phyloP scores from a whole-genome alignment of 345 rosid genomes.

The Durio zibethinus region DNA sequence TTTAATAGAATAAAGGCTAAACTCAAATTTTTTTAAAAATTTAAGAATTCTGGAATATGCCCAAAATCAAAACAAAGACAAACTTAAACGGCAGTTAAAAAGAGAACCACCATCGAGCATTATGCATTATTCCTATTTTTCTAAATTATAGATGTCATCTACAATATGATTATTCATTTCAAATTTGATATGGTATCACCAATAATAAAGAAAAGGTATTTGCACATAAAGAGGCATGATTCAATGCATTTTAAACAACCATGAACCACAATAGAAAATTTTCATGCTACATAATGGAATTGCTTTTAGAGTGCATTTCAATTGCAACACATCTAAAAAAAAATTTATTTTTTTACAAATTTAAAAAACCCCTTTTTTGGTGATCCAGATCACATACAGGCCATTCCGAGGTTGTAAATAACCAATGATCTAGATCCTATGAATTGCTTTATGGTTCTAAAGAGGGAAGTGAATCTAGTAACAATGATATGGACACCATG shows the following conservation, averaged over 20 bases:
- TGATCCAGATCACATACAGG: no score
- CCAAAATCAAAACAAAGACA: not conserved
- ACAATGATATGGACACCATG: no score
- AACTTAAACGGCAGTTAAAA: not conserved
- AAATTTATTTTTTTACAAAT: no score
- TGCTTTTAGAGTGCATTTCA: not conserved
- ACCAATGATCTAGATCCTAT: no score
- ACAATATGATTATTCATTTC: not conserved
- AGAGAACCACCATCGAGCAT: not conserved
- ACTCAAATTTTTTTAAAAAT: not conserved
- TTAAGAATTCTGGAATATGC: no score
- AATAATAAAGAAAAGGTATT: not conserved
- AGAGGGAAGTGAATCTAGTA: no score
- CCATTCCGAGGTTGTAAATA: no score
- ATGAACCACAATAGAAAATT: not conserved
- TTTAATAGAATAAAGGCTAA: no score
- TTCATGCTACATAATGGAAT: not conserved
- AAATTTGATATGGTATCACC: not conserved
- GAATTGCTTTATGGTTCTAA: no score
- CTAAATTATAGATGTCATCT: not conserved
- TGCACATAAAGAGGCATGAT: not conserved
- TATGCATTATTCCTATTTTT: not conserved
- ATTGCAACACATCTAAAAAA: no score
- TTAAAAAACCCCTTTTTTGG: no score
- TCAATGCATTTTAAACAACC: not conserved